Conservation (phyloP, 345 rosid species). For the Rubroshorea leprosula region DNA sequence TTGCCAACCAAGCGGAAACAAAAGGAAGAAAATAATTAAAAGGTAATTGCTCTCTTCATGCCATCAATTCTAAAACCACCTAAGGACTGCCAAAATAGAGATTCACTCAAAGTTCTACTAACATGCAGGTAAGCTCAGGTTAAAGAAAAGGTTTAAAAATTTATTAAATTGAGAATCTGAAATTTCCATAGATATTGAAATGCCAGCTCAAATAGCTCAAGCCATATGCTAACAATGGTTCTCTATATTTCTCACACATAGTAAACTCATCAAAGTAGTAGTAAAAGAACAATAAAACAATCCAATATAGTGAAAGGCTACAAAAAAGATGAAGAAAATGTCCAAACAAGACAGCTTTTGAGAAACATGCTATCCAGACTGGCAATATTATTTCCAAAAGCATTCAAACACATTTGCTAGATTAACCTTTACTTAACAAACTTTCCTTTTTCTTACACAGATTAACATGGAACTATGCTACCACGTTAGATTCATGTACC, state of each 20-base stretch:
- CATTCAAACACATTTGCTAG: background rate
- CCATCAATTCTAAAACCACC: too few relatives aligned
- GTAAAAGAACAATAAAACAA: background rate
- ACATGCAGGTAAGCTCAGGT: too few relatives aligned
- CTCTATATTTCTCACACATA: too few relatives aligned
- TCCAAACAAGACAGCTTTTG: background rate
- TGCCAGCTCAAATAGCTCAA: background rate
- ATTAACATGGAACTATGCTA: conserved; percentile 15
- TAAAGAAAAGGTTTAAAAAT: too few relatives aligned
- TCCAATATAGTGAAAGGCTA: background rate
- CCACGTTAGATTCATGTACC: conserved; percentile 40
- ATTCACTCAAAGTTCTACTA: too few relatives aligned
- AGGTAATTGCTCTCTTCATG: too few relatives aligned
- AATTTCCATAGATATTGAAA: too few relatives aligned
- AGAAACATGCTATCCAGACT: background rate
- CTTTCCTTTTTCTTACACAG: background rate
- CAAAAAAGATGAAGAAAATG: background rate
- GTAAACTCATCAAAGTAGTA: too few relatives aligned
- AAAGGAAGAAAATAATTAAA: too few relatives aligned
- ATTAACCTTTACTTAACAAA: background rate
- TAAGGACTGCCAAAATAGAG: too few relatives aligned
- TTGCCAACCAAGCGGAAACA: too few relatives aligned
- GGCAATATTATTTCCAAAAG: background rate
- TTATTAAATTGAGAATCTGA: too few relatives aligned
- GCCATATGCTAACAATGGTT: background rate